Base-by-base conservation (phyloP, 2,329 filamentous ascomycete genomes). In the Cercospora brassicicola region DNA sequence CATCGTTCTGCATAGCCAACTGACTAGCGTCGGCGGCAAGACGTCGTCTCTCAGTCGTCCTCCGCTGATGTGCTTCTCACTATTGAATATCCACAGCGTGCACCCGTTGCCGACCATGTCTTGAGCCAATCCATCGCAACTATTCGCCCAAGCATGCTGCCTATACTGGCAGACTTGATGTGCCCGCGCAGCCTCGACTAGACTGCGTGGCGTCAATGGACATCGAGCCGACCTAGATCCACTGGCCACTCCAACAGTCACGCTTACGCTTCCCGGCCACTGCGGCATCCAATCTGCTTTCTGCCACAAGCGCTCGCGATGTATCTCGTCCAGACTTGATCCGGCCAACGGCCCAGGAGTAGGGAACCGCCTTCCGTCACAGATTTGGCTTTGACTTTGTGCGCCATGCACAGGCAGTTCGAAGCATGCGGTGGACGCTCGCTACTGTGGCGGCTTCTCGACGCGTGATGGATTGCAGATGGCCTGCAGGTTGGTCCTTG, bases 401-500 rank as follows among this genome's bases (percentile, higher is more conserved):
- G 20, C 64, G 42, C 56, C 31, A 26, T 23, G 28, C 20, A 51
- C 42, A 66, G 20, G 45, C 64, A 66, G 57, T 61, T 31, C 13
- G 55, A 39, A 59, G 59, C 59, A 53, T 61, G 65, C 56, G 65
- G 60, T 66, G 59, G 59, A 63, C 53, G 42, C 56, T 63, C 60
- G 65, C 53, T 59, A 60, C 31, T 61, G 60, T 30, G 18, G 36
- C 55, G 31, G 64, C 39, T 61, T 59, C 39, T 33, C 55, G 26
- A 28, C 56, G 57, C 57, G 62, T 61, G 66, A 65, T 56, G 63
- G 51, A 36, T 28, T 65, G 62, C 62, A 59, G 48, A 30, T 45
- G 62, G 30, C 62, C 39, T 65, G 66, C 66, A 65, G 64, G 57
- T 20, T 42, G 57, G 59, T 59, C 68, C 68, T 66, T 66, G 65